These are phyloP conservation scores for Dillenia suffruticosa DNA, from an alignment of 164 flowering plant genomes.

Conservation along the genomic window DNA sequence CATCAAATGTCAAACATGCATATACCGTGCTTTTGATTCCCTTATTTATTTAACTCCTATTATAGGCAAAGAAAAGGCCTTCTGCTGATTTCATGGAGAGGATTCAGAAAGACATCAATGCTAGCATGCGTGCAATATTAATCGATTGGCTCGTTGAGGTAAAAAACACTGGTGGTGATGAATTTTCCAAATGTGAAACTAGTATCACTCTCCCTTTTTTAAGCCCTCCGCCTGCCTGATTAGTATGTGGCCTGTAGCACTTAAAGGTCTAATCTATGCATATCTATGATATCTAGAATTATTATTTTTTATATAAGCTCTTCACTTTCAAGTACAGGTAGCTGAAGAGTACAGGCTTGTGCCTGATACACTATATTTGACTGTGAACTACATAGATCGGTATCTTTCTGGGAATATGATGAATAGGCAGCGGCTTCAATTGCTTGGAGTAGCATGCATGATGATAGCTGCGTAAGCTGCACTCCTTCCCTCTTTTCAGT, in stretches of 20 bases:
- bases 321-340: slow-evolving; percentile 41
- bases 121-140: slow-evolving; percentile 89
- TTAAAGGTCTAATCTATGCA: too few species aligned
- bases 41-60: neutral
- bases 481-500: neutral
- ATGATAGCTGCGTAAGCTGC: slow-evolving; percentile 93
- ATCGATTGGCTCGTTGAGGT: slow-evolving; percentile 99
- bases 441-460: slow-evolving; percentile 98
- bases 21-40: neutral
- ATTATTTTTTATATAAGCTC: too few species aligned
- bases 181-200: too few species aligned
- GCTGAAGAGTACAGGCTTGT: slow-evolving; percentile 96
- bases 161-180: slow-evolving; percentile 3
- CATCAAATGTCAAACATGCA: neutral
- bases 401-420: slow-evolving; percentile 85
- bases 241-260: too few species aligned
- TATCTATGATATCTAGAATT: too few species aligned
- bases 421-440: slow-evolving; percentile 74
- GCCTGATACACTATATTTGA: slow-evolving; percentile 88
- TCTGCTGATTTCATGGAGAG: slow-evolving; percentile 80
- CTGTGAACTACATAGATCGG: slow-evolving; percentile 89
- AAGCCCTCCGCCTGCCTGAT: too few species aligned
- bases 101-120: slow-evolving; percentile 77
- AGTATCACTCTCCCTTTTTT: too few species aligned
- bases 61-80: slow-evolving; percentile 85